phyloP scores from a whole-genome alignment of 805 yeast genomes.

The Ogataea minuta region DNA sequence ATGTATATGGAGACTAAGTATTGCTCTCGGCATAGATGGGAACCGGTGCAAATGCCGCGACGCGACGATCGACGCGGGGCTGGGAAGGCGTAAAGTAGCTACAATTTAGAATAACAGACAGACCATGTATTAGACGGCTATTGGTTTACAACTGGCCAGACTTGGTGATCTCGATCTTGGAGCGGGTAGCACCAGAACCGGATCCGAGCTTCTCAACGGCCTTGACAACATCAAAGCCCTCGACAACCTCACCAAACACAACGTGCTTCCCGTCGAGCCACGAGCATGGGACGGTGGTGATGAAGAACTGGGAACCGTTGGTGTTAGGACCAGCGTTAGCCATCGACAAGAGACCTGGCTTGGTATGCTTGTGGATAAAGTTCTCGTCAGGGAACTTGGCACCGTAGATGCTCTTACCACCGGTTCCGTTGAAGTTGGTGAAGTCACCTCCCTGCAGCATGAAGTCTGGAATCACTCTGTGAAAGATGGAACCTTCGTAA shows the following conservation, averaged over 20 bases:
- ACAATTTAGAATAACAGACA: too few relatives aligned
- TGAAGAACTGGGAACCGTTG: conserved; percentile 88
- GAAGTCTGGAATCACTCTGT: conserved; percentile 94
- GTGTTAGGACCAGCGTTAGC: conserved; percentile 94
- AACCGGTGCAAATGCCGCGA: not conserved
- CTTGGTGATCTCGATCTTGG: conserved; percentile 53
- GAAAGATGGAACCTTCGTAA: conserved; percentile 83
- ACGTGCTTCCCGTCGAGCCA: conserved; percentile 81
- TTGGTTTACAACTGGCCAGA: conserved; percentile 52
- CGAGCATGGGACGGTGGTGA: conserved; percentile 75
- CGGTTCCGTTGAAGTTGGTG: conserved; percentile 84
- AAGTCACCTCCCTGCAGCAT: conserved; percentile 97
- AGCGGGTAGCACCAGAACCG: conserved; percentile 47
- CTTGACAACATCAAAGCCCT: conserved; percentile 72
- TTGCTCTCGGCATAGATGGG: not conserved
- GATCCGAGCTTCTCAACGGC: conserved; percentile 72
- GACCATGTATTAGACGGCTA: conserved; percentile 1
- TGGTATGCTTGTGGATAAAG: conserved; percentile 70
- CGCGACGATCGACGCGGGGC: conserved; percentile 5
- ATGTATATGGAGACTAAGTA: not conserved
- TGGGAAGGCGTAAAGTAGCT: too few relatives aligned
- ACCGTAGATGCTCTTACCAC: conserved; percentile 88
- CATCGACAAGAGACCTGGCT: conserved; percentile 84
- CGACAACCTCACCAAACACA: conserved; percentile 73
- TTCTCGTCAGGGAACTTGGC: conserved; percentile 59